A percentile compares a stretch with the other conserved stretches of the same genome.
Evolutionary conservation across 176 grass and related monocot species (phyloP).

Genomic region (Oryza meyeriana): DNA sequence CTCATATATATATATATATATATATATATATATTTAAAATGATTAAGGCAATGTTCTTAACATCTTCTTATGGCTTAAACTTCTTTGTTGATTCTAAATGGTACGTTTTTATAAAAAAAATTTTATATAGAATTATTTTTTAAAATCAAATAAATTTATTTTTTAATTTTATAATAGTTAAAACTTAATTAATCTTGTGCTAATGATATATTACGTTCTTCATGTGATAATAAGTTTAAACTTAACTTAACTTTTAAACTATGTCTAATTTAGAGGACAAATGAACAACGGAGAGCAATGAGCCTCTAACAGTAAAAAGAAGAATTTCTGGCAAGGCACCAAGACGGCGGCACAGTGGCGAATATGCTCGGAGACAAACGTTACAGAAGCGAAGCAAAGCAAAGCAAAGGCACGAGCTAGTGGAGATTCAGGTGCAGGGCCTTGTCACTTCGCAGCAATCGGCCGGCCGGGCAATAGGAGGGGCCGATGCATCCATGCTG

Average conservation of each 20-base stretch:
- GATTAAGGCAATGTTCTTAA: no score
- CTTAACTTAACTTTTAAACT: no score
- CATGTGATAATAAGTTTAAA: no score
- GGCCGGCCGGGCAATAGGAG: background rate
- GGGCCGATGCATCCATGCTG: background rate
- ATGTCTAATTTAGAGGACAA: background rate
- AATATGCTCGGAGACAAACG: conserved; percentile 26
- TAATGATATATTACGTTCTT: no score
- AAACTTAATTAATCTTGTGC: no score
- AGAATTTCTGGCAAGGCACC: background rate
- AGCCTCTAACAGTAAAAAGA: background rate
- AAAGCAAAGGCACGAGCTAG: conserved; percentile 41
- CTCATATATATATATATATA: background rate
- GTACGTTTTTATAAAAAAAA: no score
- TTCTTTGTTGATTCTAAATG: no score
- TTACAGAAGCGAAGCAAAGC: background rate
- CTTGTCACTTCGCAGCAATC: conserved; percentile 34
- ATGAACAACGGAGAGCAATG: background rate
- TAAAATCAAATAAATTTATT: no score
- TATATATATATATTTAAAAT: background rate
- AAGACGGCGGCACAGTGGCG: background rate
- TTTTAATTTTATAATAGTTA: no score
- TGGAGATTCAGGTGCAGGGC: conserved; percentile 34
- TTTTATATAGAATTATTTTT: no score
- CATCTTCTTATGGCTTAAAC: no score